Percentiles rank a stretch among this genome's conserved stretches.
phyloP scores from a whole-genome alignment of 2,329 filamentous ascomycete species.

The Nothomitra cinnamomea region DNA sequence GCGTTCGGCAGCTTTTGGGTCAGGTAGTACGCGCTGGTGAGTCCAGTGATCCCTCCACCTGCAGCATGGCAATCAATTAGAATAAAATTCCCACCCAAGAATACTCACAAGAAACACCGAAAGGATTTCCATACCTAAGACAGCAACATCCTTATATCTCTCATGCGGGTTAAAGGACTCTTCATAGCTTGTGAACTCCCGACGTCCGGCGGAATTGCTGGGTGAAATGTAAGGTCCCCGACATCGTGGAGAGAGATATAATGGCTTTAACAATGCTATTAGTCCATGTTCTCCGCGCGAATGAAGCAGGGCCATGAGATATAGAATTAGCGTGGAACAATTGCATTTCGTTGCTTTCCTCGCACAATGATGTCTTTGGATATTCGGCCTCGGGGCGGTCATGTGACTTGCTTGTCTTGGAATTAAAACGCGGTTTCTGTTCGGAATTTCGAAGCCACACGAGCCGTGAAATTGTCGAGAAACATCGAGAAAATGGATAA shows the following conservation, averaged over 20 bases:
- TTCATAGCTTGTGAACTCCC: background rate
- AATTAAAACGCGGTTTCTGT: no score
- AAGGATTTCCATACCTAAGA: background rate
- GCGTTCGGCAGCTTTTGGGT: slow-evolving; percentile 47
- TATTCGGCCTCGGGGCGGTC: background rate
- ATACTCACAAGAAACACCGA: no score
- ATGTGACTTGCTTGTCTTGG: no score
- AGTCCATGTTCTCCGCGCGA: background rate
- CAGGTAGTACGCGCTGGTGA: slow-evolving; percentile 64
- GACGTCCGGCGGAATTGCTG: background rate
- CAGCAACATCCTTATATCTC: background rate
- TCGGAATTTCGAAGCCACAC: no score
- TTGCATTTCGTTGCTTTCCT: background rate
- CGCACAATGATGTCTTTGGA: background rate
- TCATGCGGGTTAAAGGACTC: background rate
- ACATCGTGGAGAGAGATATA: slow-evolving; percentile 1
- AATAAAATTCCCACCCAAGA: no score
- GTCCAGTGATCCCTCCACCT: slow-evolving; percentile 69
- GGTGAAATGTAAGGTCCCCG: background rate
- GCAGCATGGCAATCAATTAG: slow-evolving; percentile 29
- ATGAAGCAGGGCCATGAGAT: background rate
- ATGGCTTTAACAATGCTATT: background rate
- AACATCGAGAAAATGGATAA: no score
- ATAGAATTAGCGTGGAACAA: background rate
- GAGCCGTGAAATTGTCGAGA: no score